Evolutionary conservation across 1,284 basidiomycete species (phyloP).

Genomic region (Leccinum ponderosum): DNA sequence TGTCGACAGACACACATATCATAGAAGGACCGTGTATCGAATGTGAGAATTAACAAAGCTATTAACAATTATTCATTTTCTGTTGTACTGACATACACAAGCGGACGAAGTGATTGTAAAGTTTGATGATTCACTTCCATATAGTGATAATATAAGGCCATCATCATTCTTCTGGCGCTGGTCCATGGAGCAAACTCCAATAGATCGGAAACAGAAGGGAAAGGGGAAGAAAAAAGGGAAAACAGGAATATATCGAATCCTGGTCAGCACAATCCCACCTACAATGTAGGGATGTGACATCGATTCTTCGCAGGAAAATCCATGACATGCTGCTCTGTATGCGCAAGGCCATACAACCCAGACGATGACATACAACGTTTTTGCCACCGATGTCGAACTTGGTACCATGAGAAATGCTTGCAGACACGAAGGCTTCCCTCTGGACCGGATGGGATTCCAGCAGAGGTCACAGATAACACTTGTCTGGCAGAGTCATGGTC

Average conservation of each 20-base stretch:
- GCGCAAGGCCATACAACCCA: not conserved
- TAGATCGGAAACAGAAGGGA: too few relatives aligned
- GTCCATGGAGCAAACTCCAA: too few relatives aligned
- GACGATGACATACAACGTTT: not conserved
- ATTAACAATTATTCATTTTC: too few relatives aligned
- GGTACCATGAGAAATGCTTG: not conserved
- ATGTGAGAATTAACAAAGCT: not conserved
- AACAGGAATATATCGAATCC: too few relatives aligned
- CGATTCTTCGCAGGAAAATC: not conserved
- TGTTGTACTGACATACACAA: not conserved
- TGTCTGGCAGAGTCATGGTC: not conserved
- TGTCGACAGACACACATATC: not conserved
- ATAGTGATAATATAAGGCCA: not conserved
- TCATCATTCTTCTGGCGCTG: too few relatives aligned
- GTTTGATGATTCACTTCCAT: not conserved
- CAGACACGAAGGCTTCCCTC: not conserved
- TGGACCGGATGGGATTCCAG: not conserved
- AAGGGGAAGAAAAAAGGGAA: too few relatives aligned
- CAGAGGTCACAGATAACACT: not conserved
- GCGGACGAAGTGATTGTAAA: not conserved
- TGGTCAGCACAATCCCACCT: too few relatives aligned
- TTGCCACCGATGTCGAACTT: not conserved
- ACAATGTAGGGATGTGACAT: too few relatives aligned
- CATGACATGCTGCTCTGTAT: not conserved
- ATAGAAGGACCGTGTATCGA: slow-evolving; percentile 4